Evolutionary conservation across 768 basidiomycete species (phyloP).

Genomic region (Austroboletus festivus): DNA sequence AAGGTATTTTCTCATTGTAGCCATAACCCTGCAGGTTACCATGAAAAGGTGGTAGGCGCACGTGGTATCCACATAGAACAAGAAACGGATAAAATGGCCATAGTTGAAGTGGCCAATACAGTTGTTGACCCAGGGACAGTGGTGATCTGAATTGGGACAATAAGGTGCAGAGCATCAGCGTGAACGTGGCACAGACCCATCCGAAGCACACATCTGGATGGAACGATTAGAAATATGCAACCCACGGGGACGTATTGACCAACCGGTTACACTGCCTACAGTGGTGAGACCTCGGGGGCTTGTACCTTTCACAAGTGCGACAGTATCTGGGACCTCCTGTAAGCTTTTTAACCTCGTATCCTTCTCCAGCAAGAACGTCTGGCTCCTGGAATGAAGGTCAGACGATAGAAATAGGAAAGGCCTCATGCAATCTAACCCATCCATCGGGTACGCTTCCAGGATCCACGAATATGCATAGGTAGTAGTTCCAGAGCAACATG

Average conservation of each 20-base stretch:
- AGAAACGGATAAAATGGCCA: conserved; percentile 84
- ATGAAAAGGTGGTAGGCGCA: conserved; percentile 87
- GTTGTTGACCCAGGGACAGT: conserved; percentile 92
- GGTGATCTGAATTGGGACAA: conserved; percentile 57
- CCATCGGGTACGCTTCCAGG: conserved; percentile 77
- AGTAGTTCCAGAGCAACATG: conserved; percentile 87
- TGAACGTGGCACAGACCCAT: conserved; percentile 60
- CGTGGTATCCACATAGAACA: conserved; percentile 89
- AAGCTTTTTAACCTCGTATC: conserved; percentile 86
- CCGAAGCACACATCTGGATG: conserved; percentile 71
- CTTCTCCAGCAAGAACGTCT: conserved; percentile 59
- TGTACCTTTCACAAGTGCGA: conserved; percentile 79
- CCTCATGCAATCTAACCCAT: conserved; percentile 59
- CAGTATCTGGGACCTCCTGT: conserved; percentile 85
- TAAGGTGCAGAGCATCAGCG: conserved; percentile 3
- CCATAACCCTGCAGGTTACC: conserved; percentile 64
- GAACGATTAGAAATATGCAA: conserved; percentile 3
- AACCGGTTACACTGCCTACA: conserved; percentile 84
- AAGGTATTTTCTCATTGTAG: conserved; percentile 48
- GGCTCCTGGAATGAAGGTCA: conserved; percentile 49
- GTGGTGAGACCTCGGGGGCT: conserved; percentile 89
- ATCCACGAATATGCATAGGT: conserved; percentile 74
- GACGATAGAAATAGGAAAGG: background rate
- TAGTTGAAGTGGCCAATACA: conserved; percentile 94
- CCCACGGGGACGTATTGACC: conserved; percentile 22